Conservation (phyloP, 345 rosid species). For the Hibiscus tridactylites region DNA sequence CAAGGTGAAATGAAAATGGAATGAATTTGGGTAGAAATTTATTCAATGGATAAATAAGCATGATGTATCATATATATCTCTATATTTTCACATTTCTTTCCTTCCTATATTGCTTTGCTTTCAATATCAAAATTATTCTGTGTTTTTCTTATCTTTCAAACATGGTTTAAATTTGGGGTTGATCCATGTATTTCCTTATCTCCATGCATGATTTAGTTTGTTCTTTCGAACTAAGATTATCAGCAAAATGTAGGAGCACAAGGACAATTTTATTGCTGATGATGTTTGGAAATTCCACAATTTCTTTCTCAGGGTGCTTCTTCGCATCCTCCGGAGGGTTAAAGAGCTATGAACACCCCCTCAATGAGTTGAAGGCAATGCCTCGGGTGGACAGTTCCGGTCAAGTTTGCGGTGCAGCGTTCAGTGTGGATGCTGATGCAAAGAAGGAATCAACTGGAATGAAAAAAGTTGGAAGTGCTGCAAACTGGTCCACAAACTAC, state of each 20-base stretch:
- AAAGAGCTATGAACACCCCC: constrained; percentile 84
- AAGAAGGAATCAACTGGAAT: constrained; percentile 65
- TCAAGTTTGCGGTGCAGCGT: constrained; percentile 63
- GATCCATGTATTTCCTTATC: background rate
- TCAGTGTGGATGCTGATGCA: constrained; percentile 66
- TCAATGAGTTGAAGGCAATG: constrained; percentile 77
- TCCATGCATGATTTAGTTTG: background rate
- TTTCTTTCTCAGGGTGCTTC: constrained; percentile 63
- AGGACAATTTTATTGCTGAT: background rate
- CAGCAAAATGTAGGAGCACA: background rate
- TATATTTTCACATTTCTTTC: background rate
- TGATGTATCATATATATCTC: no score
- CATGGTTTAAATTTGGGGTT: background rate
- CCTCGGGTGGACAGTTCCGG: constrained; percentile 95
- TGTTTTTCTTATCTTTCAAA: background rate
- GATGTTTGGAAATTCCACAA: background rate
- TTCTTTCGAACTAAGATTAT: background rate
- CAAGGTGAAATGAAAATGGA: no score
- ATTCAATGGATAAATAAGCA: background rate
- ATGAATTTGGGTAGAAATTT: background rate
- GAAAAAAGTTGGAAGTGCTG: constrained; percentile 92
- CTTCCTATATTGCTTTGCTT: no score
- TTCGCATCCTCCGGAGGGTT: constrained; percentile 86
- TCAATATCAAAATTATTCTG: background rate
- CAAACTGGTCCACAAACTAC: constrained; percentile 70